These are phyloP conservation scores for Gnomoniopsis smithogilvyi DNA, from an alignment of 2,329 filamentous ascomycete species.

Conservation along the genomic window DNA sequence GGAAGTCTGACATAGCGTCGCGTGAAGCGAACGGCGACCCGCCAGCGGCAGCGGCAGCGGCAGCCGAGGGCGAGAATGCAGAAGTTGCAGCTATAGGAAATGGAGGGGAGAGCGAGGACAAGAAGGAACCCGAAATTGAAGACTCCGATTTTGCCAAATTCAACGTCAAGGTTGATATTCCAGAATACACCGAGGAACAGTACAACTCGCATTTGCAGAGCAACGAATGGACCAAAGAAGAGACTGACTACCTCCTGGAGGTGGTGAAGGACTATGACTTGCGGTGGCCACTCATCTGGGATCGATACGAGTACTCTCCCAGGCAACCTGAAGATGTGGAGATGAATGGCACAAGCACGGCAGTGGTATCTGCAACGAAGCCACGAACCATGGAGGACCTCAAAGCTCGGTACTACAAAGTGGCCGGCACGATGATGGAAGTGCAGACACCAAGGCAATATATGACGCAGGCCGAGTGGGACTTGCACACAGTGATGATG, in stretches of 20 bases:
- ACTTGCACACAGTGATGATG: constrained; percentile 77
- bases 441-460: constrained; percentile 75
- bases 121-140: constrained; percentile 36
- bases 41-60: constrained; percentile 35
- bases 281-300: constrained; percentile 87
- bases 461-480: constrained; percentile 85
- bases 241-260: constrained; percentile 87
- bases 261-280: constrained; percentile 76
- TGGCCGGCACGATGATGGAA: constrained; percentile 79
- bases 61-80: constrained; percentile 30
- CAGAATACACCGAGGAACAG: constrained; percentile 81
- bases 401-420: constrained; percentile 85
- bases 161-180: constrained; percentile 76
- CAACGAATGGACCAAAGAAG: constrained; percentile 82
- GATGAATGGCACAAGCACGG: constrained; percentile 45
- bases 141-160: constrained; percentile 78
- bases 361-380: constrained; percentile 50
- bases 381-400: constrained; percentile 80
- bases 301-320: constrained; percentile 78
- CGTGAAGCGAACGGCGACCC: constrained; percentile 30
- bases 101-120: constrained; percentile 20
- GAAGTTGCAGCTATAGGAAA: constrained; percentile 24
- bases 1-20: constrained; percentile 49
- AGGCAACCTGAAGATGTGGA: constrained; percentile 42
- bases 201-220: constrained; percentile 73